Conservation (phyloP, 257 asterid genomes). For the Paraleonurus japonicus region DNA sequence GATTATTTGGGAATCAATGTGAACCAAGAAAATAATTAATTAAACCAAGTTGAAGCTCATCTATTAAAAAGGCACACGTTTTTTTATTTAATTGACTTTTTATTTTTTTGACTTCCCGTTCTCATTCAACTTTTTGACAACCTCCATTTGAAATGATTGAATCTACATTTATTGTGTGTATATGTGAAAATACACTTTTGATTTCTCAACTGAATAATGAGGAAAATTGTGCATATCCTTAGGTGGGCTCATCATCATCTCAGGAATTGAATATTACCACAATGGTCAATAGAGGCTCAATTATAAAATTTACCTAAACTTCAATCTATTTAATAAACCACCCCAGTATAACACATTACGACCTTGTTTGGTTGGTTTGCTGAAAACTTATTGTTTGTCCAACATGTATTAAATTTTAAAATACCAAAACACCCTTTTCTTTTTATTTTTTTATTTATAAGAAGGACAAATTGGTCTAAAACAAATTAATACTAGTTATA, state of each 20-base stretch:
- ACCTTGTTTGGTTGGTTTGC: too few relatives aligned
- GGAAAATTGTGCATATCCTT: not conserved
- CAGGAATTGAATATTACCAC: not conserved
- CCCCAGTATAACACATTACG: not conserved
- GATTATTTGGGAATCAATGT: too few relatives aligned
- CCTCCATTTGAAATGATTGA: not conserved
- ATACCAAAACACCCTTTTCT: too few relatives aligned
- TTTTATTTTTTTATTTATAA: too few relatives aligned
- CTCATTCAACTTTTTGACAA: not conserved
- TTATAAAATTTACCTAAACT: not conserved
- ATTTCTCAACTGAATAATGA: too few relatives aligned
- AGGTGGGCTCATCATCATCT: not conserved
- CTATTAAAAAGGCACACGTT: not conserved
- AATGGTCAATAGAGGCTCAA: not conserved
- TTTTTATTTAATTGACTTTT: not conserved
- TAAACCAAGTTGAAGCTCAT: not conserved
- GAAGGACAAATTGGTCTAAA: too few relatives aligned
- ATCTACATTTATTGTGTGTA: not conserved
- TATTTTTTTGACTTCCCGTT: not conserved
- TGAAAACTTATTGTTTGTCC: too few relatives aligned
- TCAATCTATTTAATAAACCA: not conserved
- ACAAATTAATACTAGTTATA: too few relatives aligned
- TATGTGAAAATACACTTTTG: not conserved
- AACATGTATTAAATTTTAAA: too few relatives aligned
- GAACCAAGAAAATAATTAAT: not conserved